Percentiles rank a stretch among this genome's conserved stretches.
These are phyloP conservation scores for Blastosporella zonata DNA, from an alignment of 1,284 basidiomycete genomes.

Conservation along the genomic window DNA sequence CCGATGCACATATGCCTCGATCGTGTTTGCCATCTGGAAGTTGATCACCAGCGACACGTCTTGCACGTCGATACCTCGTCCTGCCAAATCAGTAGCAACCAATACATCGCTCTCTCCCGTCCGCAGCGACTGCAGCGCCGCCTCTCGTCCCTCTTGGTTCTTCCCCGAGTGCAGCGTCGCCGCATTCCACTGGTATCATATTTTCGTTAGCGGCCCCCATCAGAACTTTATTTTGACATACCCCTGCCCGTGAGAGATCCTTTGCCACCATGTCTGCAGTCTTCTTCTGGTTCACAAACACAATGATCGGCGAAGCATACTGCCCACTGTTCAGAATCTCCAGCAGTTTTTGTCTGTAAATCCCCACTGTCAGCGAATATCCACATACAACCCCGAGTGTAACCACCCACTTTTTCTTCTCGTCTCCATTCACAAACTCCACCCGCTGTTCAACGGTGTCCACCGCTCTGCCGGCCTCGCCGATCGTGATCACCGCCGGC, in stretches of 20 bases:
- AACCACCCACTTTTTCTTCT: conserved; percentile 83
- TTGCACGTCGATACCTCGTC: conserved; percentile 97
- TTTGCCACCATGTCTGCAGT: conserved; percentile 95
- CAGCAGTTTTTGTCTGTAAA: conserved; percentile 68
- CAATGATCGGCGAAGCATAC: conserved; percentile 91
- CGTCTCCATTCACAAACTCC: conserved; percentile 90
- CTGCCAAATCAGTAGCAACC: conserved; percentile 96
- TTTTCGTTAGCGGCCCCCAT: conserved; percentile 17
- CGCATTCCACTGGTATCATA: conserved; percentile 65
- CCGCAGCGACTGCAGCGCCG: conserved; percentile 82
- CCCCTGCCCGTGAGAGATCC: conserved; percentile 83
- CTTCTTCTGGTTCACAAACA: conserved; percentile 99
- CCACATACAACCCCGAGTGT: not conserved
- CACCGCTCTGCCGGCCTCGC: conserved; percentile 95
- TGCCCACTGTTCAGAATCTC: conserved; percentile 87
- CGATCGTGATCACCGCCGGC: conserved; percentile 95
- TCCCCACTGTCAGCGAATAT: conserved; percentile 5
- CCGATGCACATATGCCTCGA: conserved; percentile 96
- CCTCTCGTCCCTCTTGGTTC: conserved; percentile 95
- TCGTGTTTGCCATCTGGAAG: conserved; percentile 94
- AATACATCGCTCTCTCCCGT: conserved; percentile 82
- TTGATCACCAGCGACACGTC: conserved; percentile 97
- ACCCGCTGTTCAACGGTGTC: conserved; percentile 97
- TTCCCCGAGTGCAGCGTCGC: conserved; percentile 96
- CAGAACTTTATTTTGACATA: conserved; percentile 29